Base-by-base conservation (phyloP, 2,329 filamentous ascomycete species). In the Colletotrichum plurivorum region DNA sequence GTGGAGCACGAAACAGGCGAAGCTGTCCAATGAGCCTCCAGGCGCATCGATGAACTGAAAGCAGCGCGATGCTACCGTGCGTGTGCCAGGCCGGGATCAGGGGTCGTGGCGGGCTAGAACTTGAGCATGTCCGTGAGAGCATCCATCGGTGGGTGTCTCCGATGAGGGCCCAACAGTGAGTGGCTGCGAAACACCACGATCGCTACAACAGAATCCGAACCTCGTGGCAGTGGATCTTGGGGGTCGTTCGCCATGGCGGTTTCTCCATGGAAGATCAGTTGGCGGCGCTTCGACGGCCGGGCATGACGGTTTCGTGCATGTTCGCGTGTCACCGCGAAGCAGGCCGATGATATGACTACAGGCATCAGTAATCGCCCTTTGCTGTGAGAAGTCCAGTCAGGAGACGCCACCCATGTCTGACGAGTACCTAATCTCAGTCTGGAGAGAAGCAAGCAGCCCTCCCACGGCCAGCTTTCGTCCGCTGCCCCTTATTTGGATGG, bases 271-370 rank as follows among this genome's bases (percentile, higher is more conserved):
- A 39, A 10, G 27, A 25, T 36, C 27, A 20, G 31, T 12, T n/a
- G 22, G 15, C 60, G 41, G 60, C 22, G 18, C 25, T 55, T 65
- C n/a, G 31, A 36, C 10, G 31, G 20, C 18, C 39, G 31, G 49
- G 41, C 31, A 18, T 2, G 20, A 51, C 61, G 66, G 49, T 49
- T 65, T 59, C 61, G 49, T 49, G 48, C 66, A 69, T 59, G 31
- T 59, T 59, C 27, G 31, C 41, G 61, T 68, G 15, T 55, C 31
- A 59, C 66, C 49, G n/a, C 53, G 25, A 46, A 39, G 15, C 7
- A 25, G 6, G 18, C 2, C 22, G 16, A 22, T 39, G 16, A 20
- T 10, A 36, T 27, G 43, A n/a, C 7, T 27, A 20, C 20, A 7
- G 16, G 45, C 18, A n/a, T 48, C 15, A 48, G 6, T 48, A 10